Evolutionary conservation across 2,329 filamentous ascomycete genomes (phyloP).

Genomic region (Elsinoe perseae): DNA sequence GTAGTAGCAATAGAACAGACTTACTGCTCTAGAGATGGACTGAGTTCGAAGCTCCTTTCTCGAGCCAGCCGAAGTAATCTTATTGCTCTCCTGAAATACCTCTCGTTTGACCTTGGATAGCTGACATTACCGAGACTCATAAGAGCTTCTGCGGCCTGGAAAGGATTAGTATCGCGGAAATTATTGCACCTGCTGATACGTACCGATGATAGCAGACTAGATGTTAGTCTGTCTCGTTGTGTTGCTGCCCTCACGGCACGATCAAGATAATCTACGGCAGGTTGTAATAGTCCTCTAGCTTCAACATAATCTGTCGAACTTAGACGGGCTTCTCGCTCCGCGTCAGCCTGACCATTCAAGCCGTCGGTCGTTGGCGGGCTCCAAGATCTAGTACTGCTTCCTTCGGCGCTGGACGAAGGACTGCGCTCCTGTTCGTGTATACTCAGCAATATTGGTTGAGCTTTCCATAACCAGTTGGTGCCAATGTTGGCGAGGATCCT

Average conservation of each 20-base stretch:
- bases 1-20: slow-evolving; percentile 17
- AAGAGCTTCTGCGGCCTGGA: slow-evolving; percentile 44
- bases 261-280: slow-evolving; percentile 45
- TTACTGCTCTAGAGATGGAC: slow-evolving; percentile 41
- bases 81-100: slow-evolving; percentile 41
- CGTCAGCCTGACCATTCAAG: slow-evolving; percentile 23
- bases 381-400: slow-evolving; percentile 31
- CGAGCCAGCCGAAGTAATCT: slow-evolving; percentile 39
- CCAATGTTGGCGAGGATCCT: slow-evolving; percentile 36
- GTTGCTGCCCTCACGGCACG: slow-evolving; percentile 40
- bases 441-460: slow-evolving; percentile 43
- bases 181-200: slow-evolving; percentile 20
- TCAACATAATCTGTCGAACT: slow-evolving; percentile 43
- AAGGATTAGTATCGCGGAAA: slow-evolving; percentile 12
- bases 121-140: slow-evolving; percentile 48
- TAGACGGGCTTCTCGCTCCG: slow-evolving; percentile 33
- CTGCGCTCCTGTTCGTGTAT: slow-evolving; percentile 41
- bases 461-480: slow-evolving; percentile 40
- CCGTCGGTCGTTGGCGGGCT: slow-evolving; percentile 26
- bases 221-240: slow-evolving; percentile 32
- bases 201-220: slow-evolving; percentile 40
- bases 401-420: slow-evolving; percentile 26
- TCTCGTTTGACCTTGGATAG: slow-evolving; percentile 36
- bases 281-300: slow-evolving; percentile 44
- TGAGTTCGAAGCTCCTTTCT: slow-evolving; percentile 38